These are phyloP conservation scores for Hypomontagnella monticulosa DNA, from an alignment of 495 filamentous ascomycete species.

Conservation along the genomic window DNA sequence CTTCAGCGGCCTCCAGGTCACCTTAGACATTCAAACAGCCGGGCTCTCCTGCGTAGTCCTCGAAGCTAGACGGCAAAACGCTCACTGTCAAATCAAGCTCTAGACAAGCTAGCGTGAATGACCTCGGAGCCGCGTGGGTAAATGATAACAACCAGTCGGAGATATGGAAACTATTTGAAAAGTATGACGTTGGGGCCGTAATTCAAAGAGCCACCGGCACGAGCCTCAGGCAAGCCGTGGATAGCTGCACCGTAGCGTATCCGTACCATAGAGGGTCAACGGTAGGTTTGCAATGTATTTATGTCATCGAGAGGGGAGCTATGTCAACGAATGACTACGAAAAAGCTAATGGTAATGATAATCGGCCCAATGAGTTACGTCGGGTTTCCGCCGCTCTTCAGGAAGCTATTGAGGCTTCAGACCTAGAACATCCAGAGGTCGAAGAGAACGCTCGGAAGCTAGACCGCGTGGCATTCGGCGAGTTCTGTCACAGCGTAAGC, in stretches of 20 bases:
- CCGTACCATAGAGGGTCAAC: slow-evolving; percentile 46
- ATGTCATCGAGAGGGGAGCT: too few species aligned
- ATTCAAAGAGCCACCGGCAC: slow-evolving; percentile 53
- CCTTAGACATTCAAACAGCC: slow-evolving; percentile 44
- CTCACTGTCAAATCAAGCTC: slow-evolving; percentile 42
- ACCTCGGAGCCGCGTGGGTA: slow-evolving; percentile 61
- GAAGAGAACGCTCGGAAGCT: slow-evolving; percentile 41
- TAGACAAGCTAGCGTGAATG: slow-evolving; percentile 44
- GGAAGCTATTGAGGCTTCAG: slow-evolving; percentile 26
- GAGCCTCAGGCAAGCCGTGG: slow-evolving; percentile 43
- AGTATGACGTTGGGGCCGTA: slow-evolving; percentile 50
- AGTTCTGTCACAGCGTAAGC: slow-evolving; percentile 25
- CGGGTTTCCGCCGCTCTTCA: slow-evolving; percentile 23
- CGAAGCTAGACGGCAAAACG: slow-evolving; percentile 62
- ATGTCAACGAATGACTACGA: neutral
- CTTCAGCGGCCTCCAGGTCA: slow-evolving; percentile 55
- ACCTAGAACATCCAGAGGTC: slow-evolving; percentile 33
- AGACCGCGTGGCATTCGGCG: slow-evolving; percentile 43
- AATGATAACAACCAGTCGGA: slow-evolving; percentile 58
- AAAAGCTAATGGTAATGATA: slow-evolving; percentile 3
- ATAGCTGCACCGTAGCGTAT: slow-evolving; percentile 40
- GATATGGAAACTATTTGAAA: slow-evolving; percentile 49
- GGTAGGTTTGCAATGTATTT: slow-evolving; percentile 33
- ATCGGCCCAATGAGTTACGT: slow-evolving; percentile 1
- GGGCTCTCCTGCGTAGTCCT: slow-evolving; percentile 54